Base-by-base conservation (phyloP, 768 basidiomycete species). In the Boletus vinaceobasis region DNA sequence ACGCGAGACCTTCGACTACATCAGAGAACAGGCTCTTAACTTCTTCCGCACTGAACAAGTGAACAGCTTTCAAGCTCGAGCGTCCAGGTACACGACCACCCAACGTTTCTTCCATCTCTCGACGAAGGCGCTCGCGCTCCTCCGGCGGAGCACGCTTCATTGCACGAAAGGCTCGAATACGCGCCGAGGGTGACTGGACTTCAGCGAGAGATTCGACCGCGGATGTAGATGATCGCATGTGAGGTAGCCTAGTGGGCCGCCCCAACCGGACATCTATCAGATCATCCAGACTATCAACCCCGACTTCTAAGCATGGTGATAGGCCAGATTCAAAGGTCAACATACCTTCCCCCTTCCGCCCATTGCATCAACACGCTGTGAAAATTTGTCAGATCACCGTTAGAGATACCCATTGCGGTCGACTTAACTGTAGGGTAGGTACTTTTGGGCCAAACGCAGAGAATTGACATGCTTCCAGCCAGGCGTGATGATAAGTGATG, bases 401-500 rank as follows among this genome's bases (percentile, higher is more conserved):
- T 23, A 48, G 5, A 32, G 37, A 21, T 36, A 46, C 6, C 9
- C 1, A 14, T 4, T 8, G 19, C 23, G 1, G 33, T 45, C 10
- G 5, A 73, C 87, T 72, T 61, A 69, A 91, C 90, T 94, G 90
- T 36, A 97, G 71, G 1, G 94, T 88, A 5, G 91, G 93, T 26
- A 98, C 85, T 61, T 85, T 83, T 0, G 92, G 91, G 0, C 93
- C 93, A 65, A 96, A 95, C 0, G 86, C 75, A 2, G 93, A 95
- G 73, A 97, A 96, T 56, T 87, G 86, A 52, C 79, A 82, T 0
- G 81, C 77, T 68, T 98, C 94, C 23, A 98, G 79, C 94, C 94
- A 98, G 1, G 94, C 85, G 64, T 96, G 94, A 69, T 98, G 96
- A 65, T 97, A 97, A 5, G 90, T 93, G 57, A 98, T 81, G 60